Base-by-base conservation (phyloP, 345 rosid species). In the Trapa bicornis region DNA sequence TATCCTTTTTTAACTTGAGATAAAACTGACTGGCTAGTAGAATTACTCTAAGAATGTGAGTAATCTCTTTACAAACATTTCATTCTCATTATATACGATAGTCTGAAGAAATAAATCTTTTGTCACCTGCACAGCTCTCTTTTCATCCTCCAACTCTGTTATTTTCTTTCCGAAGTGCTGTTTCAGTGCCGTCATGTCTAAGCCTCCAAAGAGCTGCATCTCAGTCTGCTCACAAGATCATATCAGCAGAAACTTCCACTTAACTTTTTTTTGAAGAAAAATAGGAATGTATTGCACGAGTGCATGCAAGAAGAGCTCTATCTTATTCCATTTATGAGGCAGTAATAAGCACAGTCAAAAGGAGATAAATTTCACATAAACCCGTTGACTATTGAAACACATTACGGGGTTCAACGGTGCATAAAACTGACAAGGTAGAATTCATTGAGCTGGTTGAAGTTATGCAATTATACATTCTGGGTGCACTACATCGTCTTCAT, bases 111-210 rank as follows among this genome's bases (percentile, higher is more conserved):
- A 29, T 10, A 16, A 33, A 48, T 9, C 37, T 29, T n/a, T 47
- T 73, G 50, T 67, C 47, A 88, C 98, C 98, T 88, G 99, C 75
- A 88, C 97, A 6, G 83, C 62, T 83, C 78, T 87, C 72, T 94
- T 94, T 79, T 91, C 96, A 65, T 87, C 97, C 76, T 94, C 97
- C 58, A 94, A 70, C 73, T 91, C 99, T 48, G 83, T 81, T 70
- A 94, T 79, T 82, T 94, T 94, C 87, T 87, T 94, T 67, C 95
- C 99, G 70, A 88, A 94, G 76, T 88, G 99, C 73, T 84, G 97
- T 86, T 91, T 91, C 66, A 94, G 87, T 14, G 89, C 90, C 70
- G 79, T 68, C 58, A 87, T 75, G 72, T 86, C 89, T 76, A 73
- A 75, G 52, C 92, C 92, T 68, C 92, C 91, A 76, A 94, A 78